Evolutionary conservation across 208 protist species (phyloP).

Genomic region (Leishmania amazonensis): DNA sequence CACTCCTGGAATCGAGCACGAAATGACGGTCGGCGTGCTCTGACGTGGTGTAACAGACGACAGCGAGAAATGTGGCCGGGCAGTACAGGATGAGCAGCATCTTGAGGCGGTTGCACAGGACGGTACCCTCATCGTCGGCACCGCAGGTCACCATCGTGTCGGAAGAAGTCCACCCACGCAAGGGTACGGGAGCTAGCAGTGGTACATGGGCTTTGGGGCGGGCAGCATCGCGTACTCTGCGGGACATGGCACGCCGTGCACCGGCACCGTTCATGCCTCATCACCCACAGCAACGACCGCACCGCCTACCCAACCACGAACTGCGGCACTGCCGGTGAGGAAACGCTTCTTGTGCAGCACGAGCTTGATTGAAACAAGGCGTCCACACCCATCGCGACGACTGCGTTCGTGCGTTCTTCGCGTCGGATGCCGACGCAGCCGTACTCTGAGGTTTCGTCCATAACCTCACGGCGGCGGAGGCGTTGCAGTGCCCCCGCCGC

Average conservation of each 20-base stretch:
- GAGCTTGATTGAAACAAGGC: conserved; percentile 10
- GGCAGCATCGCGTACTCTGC: conserved; percentile 55
- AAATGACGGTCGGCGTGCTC: conserved; percentile 17
- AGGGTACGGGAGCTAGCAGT: neutral
- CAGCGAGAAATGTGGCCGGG: conserved; percentile 44
- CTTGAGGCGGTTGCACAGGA: conserved; percentile 24
- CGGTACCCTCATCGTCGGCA: neutral
- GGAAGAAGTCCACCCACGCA: conserved; percentile 37
- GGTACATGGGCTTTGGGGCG: neutral
- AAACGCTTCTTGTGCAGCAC: conserved; percentile 40
- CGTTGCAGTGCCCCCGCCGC: conserved; percentile 32
- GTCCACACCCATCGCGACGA: conserved; percentile 4
- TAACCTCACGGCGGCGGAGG: conserved; percentile 25
- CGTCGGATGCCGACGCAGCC: neutral
- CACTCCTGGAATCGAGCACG: conserved; percentile 19
- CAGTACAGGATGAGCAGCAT: conserved; percentile 51
- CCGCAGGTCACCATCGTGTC: conserved; percentile 32
- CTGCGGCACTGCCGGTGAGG: conserved; percentile 22
- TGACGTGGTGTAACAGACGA: conserved; percentile 37
- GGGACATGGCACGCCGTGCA: conserved; percentile 33
- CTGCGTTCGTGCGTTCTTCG: neutral
- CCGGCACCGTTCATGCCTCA: conserved; percentile 36
- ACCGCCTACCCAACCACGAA: conserved; percentile 40
- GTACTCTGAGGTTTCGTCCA: neutral
- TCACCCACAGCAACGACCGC: conserved; percentile 59